Percentiles rank a stretch among this genome's conserved stretches.
Conservation (phyloP, 768 basidiomycete genomes). For the Hypsizygus marmoreus region DNA sequence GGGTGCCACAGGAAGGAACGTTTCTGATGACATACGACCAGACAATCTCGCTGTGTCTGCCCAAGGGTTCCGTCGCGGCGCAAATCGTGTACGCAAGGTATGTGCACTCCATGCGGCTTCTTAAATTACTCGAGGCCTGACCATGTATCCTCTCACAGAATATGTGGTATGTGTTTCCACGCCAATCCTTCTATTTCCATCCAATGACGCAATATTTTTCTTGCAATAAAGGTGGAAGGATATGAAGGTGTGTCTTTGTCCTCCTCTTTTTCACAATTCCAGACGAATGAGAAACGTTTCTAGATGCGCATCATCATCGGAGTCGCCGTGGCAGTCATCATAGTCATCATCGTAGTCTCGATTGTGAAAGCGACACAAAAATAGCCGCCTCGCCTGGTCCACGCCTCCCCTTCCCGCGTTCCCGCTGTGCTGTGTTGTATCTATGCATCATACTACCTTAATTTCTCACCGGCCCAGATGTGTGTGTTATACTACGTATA, state of each 20-base stretch:
- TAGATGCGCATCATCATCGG: slow-evolving; percentile 98
- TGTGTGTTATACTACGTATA: slow-evolving; percentile 13
- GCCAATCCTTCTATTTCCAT: slow-evolving; percentile 2
- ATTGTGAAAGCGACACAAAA: slow-evolving; percentile 84
- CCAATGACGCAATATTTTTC: slow-evolving; percentile 14
- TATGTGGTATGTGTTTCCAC: slow-evolving; percentile 73
- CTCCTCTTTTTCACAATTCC: slow-evolving; percentile 9
- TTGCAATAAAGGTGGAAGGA: slow-evolving; percentile 82
- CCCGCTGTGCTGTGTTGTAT: slow-evolving; percentile 38
- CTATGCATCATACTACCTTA: slow-evolving; percentile 35
- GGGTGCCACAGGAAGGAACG: too few species aligned
- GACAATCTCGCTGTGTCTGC: slow-evolving; percentile 97
- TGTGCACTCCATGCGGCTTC: slow-evolving; percentile 32
- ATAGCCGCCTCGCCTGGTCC: slow-evolving; percentile 22
- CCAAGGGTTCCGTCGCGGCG: slow-evolving; percentile 97
- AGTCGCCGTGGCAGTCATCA: slow-evolving; percentile 83
- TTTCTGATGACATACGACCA: slow-evolving; percentile 30
- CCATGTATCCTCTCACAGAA: slow-evolving; percentile 48
- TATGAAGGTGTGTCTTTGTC: slow-evolving; percentile 71
- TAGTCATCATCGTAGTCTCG: slow-evolving; percentile 94
- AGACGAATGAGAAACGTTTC: slow-evolving; percentile 6
- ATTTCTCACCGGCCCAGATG: slow-evolving; percentile 5
- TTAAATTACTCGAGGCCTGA: slow-evolving; percentile 5
- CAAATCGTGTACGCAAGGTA: slow-evolving; percentile 97
- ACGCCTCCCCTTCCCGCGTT: slow-evolving; percentile 20